These are phyloP conservation scores for Chalara sp. DNA, from an alignment of 2,329 filamentous ascomycete genomes.

Conservation along the genomic window DNA sequence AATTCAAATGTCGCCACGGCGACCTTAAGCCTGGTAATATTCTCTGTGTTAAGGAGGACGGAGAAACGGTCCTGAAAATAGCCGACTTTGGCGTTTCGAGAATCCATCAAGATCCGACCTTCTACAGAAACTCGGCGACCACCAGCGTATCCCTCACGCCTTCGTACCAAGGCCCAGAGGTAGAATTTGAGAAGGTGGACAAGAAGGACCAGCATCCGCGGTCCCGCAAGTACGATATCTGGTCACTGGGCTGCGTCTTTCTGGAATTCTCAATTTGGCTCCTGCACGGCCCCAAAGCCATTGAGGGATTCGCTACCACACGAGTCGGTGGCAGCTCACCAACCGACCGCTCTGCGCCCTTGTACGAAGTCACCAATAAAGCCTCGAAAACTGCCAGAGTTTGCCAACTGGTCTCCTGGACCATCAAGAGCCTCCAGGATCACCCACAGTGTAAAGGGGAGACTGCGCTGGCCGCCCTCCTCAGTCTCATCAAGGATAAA, in stretches of 20 bases:
- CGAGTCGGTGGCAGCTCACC: neutral
- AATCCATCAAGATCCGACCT: slow-evolving; percentile 1
- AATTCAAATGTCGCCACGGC: slow-evolving; percentile 9
- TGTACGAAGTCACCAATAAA: slow-evolving; percentile 1
- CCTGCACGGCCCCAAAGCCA: slow-evolving; percentile 1
- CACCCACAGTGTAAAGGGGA: neutral
- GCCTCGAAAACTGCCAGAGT: neutral
- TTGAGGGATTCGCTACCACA: slow-evolving; percentile 14
- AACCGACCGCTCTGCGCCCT: neutral
- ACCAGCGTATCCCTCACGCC: neutral
- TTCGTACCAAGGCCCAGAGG: slow-evolving; percentile 3
- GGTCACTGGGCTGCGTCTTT: slow-evolving; percentile 24
- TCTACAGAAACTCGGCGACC: neutral
- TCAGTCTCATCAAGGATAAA: slow-evolving; percentile 2
- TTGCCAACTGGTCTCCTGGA: slow-evolving; percentile 1
- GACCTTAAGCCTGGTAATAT: slow-evolving; percentile 5
- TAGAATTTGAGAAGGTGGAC: slow-evolving; percentile 2
- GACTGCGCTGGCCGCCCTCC: slow-evolving; percentile 1
- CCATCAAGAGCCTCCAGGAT: neutral
- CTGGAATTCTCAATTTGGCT: slow-evolving; percentile 24
- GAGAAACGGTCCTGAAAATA: slow-evolving; percentile 1
- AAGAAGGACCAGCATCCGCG: neutral
- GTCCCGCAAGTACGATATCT: slow-evolving; percentile 17
- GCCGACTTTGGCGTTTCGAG: slow-evolving; percentile 2
- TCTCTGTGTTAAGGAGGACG: slow-evolving; percentile 1